Conservation (phyloP, 768 basidiomycete genomes). For the Termitomyces sp. region DNA sequence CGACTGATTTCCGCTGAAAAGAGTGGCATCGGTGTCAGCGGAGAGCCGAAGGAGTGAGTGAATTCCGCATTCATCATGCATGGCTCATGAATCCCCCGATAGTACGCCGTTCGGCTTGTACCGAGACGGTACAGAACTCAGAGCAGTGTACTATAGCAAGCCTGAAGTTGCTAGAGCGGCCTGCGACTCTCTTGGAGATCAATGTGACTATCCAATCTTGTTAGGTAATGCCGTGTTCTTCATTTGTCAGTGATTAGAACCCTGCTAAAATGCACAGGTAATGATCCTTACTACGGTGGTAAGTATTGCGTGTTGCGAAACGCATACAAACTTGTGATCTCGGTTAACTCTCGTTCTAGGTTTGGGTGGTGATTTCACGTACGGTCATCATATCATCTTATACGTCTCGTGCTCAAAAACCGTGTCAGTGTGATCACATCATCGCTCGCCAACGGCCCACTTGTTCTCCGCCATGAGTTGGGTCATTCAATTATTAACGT, state of each 20-base stretch:
- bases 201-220: constrained; percentile 75
- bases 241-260: not conserved
- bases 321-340: not conserved
- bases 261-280: constrained; percentile 41
- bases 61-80: not conserved
- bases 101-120: constrained; percentile 79
- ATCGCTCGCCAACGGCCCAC: constrained; percentile 68
- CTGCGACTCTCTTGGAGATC: constrained; percentile 58
- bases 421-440: constrained; percentile 65
- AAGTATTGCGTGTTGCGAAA: constrained; percentile 16
- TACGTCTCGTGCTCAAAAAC: not conserved
- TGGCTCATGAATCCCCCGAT: not conserved
- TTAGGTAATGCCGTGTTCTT: constrained; percentile 44
- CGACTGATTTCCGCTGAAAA: constrained; percentile 21
- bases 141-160: constrained; percentile 69
- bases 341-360: constrained; percentile 36
- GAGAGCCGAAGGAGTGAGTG: constrained; percentile 65
- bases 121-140: constrained; percentile 73
- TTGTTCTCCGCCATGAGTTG: constrained; percentile 76
- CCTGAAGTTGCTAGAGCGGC: constrained; percentile 68
- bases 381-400: constrained; percentile 23
- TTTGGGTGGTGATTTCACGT: constrained; percentile 79
- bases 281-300: constrained; percentile 82
- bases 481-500: constrained; percentile 79
- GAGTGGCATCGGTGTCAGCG: constrained; percentile 73